These are phyloP conservation scores for Talaromyces borbonicus DNA, from an alignment of 495 filamentous ascomycete genomes.

Conservation along the genomic window DNA sequence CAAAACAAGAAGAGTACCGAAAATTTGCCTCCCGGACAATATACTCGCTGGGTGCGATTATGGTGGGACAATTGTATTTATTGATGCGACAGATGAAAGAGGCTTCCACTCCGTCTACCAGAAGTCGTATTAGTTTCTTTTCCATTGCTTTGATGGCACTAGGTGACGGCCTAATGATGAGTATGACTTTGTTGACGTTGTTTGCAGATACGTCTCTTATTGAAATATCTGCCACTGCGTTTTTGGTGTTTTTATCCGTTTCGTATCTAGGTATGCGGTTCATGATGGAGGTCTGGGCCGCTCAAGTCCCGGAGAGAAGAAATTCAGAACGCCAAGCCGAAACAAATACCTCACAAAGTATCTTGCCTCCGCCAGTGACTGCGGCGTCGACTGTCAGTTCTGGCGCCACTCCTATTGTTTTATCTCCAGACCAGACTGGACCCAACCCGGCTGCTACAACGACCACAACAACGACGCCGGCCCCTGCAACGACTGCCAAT, in stretches of 20 bases:
- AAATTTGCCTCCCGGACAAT: conserved; percentile 56
- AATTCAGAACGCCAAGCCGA: conserved; percentile 35
- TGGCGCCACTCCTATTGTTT: conserved; percentile 56
- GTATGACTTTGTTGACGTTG: conserved; percentile 53
- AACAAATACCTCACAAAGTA: conserved; percentile 23
- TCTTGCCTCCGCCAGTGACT: conserved; percentile 55
- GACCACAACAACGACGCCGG: conserved; percentile 34
- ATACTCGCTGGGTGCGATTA: conserved; percentile 51
- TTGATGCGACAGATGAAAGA: conserved; percentile 83
- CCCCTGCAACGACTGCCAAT: conserved; percentile 32
- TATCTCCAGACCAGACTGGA: conserved; percentile 77
- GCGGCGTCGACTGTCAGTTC: conserved; percentile 36
- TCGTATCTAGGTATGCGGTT: conserved; percentile 74
- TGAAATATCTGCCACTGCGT: conserved; percentile 54
- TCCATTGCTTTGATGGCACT: conserved; percentile 78
- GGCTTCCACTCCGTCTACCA: conserved; percentile 85
- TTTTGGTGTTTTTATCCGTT: conserved; percentile 63
- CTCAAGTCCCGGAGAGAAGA: conserved; percentile 74
- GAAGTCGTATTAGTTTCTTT: conserved; percentile 83
- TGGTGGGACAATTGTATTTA: conserved; percentile 62
- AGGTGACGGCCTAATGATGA: conserved; percentile 65
- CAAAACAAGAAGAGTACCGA: conserved; percentile 68
- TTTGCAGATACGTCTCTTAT: conserved; percentile 58
- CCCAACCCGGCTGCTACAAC: conserved; percentile 22
- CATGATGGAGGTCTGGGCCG: conserved; percentile 75